Conservation (phyloP, 2,329 filamentous ascomycete species). For the Penicillium sp. region DNA sequence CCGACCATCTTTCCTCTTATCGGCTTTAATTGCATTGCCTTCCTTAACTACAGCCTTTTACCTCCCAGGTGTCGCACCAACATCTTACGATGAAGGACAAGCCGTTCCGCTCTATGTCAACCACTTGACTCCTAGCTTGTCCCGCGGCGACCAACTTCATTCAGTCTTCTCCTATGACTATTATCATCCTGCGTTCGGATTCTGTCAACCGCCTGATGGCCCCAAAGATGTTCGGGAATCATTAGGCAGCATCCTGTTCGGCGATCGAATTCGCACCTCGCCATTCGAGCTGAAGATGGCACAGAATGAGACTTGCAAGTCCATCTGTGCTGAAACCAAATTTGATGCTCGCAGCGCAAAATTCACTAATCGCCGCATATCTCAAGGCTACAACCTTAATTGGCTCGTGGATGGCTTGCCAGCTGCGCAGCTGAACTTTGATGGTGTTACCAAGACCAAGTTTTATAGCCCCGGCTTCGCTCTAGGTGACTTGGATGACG, state of each 20-base stretch:
- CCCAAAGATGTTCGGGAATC: constrained; percentile 82
- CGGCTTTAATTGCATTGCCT: constrained; percentile 34
- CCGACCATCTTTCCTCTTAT: constrained; percentile 31
- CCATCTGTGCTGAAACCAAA: constrained; percentile 69
- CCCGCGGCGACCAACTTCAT: constrained; percentile 77
- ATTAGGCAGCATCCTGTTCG: constrained; percentile 93
- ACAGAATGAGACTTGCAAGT: constrained; percentile 83
- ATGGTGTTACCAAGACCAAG: constrained; percentile 72
- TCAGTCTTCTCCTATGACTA: constrained; percentile 97
- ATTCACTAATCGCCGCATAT: constrained; percentile 82
- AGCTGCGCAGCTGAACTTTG: constrained; percentile 79
- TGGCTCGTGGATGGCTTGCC: constrained; percentile 95
- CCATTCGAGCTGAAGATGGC: constrained; percentile 88
- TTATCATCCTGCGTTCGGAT: constrained; percentile 84
- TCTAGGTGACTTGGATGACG: constrained; percentile 62
- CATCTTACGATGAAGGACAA: constrained; percentile 81
- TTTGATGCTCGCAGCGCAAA: constrained; percentile 67
- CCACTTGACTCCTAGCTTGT: constrained; percentile 81
- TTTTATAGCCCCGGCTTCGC: constrained; percentile 94
- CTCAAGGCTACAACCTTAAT: constrained; percentile 86
- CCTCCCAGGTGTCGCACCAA: constrained; percentile 91
- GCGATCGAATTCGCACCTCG: constrained; percentile 95
- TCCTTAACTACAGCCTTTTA: constrained; percentile 73
- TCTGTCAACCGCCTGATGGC: constrained; percentile 78
- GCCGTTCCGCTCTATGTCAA: constrained; percentile 89